Conservation (phyloP, 2,329 filamentous ascomycete genomes). For the Balansia obtecta region DNA sequence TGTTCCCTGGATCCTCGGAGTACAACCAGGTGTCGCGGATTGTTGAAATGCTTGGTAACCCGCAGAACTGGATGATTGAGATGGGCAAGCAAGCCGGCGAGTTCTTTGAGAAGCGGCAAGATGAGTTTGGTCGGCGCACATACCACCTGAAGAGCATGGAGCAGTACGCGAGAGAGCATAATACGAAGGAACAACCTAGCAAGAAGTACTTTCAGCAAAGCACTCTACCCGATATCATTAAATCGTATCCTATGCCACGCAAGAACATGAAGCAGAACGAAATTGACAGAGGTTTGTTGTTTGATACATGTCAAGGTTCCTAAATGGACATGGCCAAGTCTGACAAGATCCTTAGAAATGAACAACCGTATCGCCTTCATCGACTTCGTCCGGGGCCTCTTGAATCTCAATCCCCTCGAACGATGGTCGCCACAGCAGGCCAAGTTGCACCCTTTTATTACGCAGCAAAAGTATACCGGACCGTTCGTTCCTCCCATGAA, state of each 20-base stretch:
- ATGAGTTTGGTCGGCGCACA: constrained; percentile 84
- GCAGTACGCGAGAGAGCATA: constrained; percentile 90
- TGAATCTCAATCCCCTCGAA: constrained; percentile 92
- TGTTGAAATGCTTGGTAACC: constrained; percentile 93
- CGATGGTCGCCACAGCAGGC: constrained; percentile 97
- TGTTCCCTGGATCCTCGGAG: constrained; percentile 95
- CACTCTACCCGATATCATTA: constrained; percentile 91
- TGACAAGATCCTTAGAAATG: constrained; percentile 59
- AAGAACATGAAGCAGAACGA: constrained; percentile 99
- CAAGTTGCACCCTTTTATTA: constrained; percentile 95
- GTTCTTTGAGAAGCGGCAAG: constrained; percentile 86
- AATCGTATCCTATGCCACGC: constrained; percentile 92
- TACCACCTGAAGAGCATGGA: constrained; percentile 96
- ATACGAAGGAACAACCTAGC: constrained; percentile 95
- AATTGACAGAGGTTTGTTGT: constrained; percentile 69
- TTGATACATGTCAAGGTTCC: not conserved
- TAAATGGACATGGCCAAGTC: not conserved
- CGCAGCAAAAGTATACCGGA: constrained; percentile 91
- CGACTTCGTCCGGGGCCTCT: constrained; percentile 85
- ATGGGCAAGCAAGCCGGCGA: constrained; percentile 96
- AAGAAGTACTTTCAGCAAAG: constrained; percentile 98
- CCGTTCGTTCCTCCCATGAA: constrained; percentile 97
- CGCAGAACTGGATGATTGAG: constrained; percentile 97
- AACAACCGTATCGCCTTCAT: constrained; percentile 96
- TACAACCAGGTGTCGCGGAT: constrained; percentile 98